Conservation (phyloP, 345 rosid species). For the Geranium rotundifolium region DNA sequence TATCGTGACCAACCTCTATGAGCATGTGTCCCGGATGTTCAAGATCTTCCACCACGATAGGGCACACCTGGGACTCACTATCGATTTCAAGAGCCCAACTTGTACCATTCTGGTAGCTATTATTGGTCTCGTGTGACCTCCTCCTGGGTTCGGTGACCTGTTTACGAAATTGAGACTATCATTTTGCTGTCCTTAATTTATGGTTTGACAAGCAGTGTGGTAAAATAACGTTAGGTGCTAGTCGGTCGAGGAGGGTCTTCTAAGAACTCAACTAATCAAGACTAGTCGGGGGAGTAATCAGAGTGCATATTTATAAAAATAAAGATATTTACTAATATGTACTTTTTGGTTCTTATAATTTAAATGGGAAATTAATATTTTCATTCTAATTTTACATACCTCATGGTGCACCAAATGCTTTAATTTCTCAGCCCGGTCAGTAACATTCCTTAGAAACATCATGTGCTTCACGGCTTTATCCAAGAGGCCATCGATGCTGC, state of each 20-base stretch:
- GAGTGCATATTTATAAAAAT: too few species aligned
- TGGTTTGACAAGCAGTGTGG: too few species aligned
- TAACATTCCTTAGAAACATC: conserved; percentile 35
- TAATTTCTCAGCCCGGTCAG: conserved; percentile 47
- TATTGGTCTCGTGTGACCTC: conserved; percentile 18
- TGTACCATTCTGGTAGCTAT: conserved; percentile 14
- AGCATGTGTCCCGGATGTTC: conserved; percentile 42
- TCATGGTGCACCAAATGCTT: conserved; percentile 30
- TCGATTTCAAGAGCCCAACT: conserved; percentile 45
- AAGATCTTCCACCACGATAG: conserved; percentile 59
- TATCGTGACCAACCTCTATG: conserved; percentile 31
- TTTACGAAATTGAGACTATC: conserved; percentile 12
- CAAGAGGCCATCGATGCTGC: conserved; percentile 62
- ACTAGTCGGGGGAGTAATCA: too few species aligned
- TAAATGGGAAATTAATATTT: too few species aligned
- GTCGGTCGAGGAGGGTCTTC: too few species aligned
- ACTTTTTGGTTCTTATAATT: too few species aligned
- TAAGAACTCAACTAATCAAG: too few species aligned
- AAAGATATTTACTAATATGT: too few species aligned
- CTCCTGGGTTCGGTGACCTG: conserved; percentile 15
- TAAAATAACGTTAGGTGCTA: too few species aligned
- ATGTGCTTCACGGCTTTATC: conserved; percentile 49
- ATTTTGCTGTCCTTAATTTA: neutral
- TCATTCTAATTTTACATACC: conserved; percentile 19
- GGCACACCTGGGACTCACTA: conserved; percentile 29